Evolutionary conservation across 768 basidiomycete genomes (phyloP), one percentile per base, ranked within the genome.

Genomic region (Termitomyces sp.): DNA sequence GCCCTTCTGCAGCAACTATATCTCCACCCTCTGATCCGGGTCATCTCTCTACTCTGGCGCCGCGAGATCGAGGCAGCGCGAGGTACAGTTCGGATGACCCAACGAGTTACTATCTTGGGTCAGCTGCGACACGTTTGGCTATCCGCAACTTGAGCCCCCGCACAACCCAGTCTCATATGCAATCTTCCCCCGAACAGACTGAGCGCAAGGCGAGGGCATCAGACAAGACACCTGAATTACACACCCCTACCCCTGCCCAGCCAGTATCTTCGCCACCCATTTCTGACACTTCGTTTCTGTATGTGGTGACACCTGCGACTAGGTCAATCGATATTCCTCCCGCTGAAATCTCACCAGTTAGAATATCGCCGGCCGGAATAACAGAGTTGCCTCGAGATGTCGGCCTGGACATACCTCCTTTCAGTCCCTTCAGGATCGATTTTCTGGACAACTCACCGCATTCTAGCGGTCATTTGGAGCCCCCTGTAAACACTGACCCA

Each of bases 141-240:
- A 57, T 68, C 26, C 62, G 63, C 28, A 50, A 55, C 3, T 54
- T 68, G 37, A 65, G 65, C 41, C 67, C 67, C 12, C 62, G 66
- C 31, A 68, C 57, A 4, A 63, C 58, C 30, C 51, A 59, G 38
- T 54, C 42, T 33, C 26, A 48, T 6, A 33, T 49, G 8, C 23
- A 30, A 28, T 30, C 51, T 43, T 41, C 28, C 15, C 21, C n/a
- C 28, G 43, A 53, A 38, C 28, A 33, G 14, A 6, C 28, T 19
- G 26, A 54, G 55, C 30, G 6, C 26, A 55, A 28, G 26, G 28
- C 49, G 21, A 15, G 43, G 56, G 52, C 17, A 19, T n/a, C 28
- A 33, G 55, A 44, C 19, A 33, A 17, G 15, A 26, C 11, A 28
- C 21, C 21, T 30, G 30, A 26, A 42, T 17, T 12, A 44, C 49